These are phyloP conservation scores for Phyllosticta citriasiana DNA, from an alignment of 2,329 filamentous ascomycete genomes.

Conservation along the genomic window DNA sequence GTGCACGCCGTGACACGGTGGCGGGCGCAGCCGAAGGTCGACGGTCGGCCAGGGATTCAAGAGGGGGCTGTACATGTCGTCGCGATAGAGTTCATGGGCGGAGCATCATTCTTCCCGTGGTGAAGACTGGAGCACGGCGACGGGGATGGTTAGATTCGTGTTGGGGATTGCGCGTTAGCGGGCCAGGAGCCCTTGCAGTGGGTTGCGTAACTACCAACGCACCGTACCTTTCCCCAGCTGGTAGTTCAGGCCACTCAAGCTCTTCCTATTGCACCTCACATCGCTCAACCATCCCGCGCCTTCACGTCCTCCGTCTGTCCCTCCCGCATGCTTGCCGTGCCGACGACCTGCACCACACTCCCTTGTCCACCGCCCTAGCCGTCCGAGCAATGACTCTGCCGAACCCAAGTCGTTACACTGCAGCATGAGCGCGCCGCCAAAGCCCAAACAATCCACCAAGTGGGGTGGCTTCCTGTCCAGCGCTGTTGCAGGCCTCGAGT, in stretches of 20 bases:
- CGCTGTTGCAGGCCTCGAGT: slow-evolving; percentile 89
- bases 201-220: neutral
- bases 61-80: neutral
- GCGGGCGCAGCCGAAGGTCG: neutral
- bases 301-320: neutral
- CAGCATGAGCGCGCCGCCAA: slow-evolving; percentile 13
- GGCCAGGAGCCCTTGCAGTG: neutral
- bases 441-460: slow-evolving; percentile 19
- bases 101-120: slow-evolving; percentile 6
- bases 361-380: neutral
- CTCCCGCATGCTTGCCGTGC: slow-evolving; percentile 5
- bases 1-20: neutral
- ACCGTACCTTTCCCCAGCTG: neutral
- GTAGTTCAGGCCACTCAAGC: slow-evolving; percentile 3
- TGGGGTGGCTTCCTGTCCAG: slow-evolving; percentile 62
- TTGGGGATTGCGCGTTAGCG: neutral
- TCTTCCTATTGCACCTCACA: neutral
- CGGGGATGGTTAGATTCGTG: slow-evolving; percentile 2
- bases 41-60: neutral
- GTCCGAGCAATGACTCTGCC: slow-evolving; percentile 10
- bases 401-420: slow-evolving; percentile 10
- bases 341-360: slow-evolving; percentile 3
- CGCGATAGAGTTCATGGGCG: slow-evolving; percentile 2
- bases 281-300: neutral
- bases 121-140: neutral